Conservation (phyloP, 225 moss, liverwort and hornwort species). For the Straminergon stramineum region DNA sequence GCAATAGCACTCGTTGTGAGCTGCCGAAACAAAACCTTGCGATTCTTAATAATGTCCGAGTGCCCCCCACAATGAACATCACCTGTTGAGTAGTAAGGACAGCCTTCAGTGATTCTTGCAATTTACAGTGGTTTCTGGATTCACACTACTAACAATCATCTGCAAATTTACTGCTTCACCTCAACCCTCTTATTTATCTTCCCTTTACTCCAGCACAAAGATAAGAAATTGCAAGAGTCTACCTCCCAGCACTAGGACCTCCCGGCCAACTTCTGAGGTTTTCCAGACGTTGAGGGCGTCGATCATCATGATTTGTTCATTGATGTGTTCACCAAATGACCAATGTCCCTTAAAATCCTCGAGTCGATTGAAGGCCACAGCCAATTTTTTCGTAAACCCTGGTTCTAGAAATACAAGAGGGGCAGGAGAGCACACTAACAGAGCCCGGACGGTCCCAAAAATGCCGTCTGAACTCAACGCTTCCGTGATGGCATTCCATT, state of each 20-base stretch:
- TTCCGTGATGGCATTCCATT: conserved; percentile 65
- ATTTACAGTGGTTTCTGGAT: background rate
- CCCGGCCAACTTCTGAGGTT: conserved; percentile 26
- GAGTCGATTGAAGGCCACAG: conserved; percentile 43
- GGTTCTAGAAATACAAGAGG: conserved; percentile 87
- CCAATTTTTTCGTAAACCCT: conserved; percentile 44
- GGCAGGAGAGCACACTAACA: conserved; percentile 81
- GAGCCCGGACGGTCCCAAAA: conserved; percentile 44
- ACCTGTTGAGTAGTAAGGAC: conserved; percentile 26
- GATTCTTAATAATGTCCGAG: conserved; percentile 48
- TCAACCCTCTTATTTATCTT: background rate
- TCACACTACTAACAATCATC: background rate
- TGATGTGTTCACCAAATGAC: conserved; percentile 64
- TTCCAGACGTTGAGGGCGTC: conserved; percentile 55
- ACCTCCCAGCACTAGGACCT: conserved; percentile 91
- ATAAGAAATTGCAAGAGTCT: background rate
- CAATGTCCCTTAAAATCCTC: conserved; percentile 96
- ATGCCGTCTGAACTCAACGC: conserved; percentile 47
- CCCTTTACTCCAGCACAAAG: background rate
- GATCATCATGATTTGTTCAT: conserved; percentile 75
- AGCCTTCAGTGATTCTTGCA: background rate
- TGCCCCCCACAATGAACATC: conserved; percentile 99
- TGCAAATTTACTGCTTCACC: background rate
- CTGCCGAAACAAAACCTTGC: conserved; percentile 60
- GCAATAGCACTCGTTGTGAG: conserved; percentile 96